Percentiles rank a stretch among this genome's conserved stretches.
These are phyloP conservation scores for Drosera capensis DNA, from an alignment of 148 eudicot genomes.

Conservation along the genomic window DNA sequence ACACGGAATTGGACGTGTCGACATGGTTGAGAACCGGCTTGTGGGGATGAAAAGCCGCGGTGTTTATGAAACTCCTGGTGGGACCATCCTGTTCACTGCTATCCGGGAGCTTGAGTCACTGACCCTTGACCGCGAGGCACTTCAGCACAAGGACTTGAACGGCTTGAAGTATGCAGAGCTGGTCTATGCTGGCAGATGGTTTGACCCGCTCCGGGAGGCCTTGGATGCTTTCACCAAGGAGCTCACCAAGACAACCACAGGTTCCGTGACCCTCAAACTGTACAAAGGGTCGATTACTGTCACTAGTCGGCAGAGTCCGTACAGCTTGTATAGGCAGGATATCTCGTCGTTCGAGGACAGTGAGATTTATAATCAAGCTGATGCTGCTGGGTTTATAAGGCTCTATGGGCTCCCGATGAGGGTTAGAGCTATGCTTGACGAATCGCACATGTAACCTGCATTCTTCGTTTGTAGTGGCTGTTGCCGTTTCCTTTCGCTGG, in stretches of 20 bases:
- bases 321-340: slow-evolving; percentile 63
- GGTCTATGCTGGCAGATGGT: slow-evolving; percentile 88
- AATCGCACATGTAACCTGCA: too few relatives aligned
- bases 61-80: slow-evolving; percentile 88
- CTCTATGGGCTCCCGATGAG: slow-evolving; percentile 72
- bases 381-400: slow-evolving; percentile 84
- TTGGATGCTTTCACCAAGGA: slow-evolving; percentile 78
- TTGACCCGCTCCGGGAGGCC: slow-evolving; percentile 69
- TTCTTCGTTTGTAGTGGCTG: too few relatives aligned
- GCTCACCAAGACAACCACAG: slow-evolving; percentile 58
- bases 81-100: slow-evolving; percentile 67
- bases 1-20: slow-evolving; percentile 73
- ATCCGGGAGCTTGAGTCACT: slow-evolving; percentile 65
- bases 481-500: too few relatives aligned
- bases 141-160: slow-evolving; percentile 53
- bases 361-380: slow-evolving; percentile 68
- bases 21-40: slow-evolving; percentile 85
- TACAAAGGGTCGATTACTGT: slow-evolving; percentile 67
- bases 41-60: slow-evolving; percentile 95
- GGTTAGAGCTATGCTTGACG: slow-evolving; percentile 84
- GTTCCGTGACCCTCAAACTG: slow-evolving; percentile 73
- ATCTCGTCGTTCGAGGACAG: slow-evolving; percentile 85
- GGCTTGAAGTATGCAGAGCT: slow-evolving; percentile 83
- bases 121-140: slow-evolving; percentile 73
- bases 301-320: slow-evolving; percentile 48